Base-by-base conservation (phyloP, 148 eudicot genomes). In the Nepenthes gracilis region DNA sequence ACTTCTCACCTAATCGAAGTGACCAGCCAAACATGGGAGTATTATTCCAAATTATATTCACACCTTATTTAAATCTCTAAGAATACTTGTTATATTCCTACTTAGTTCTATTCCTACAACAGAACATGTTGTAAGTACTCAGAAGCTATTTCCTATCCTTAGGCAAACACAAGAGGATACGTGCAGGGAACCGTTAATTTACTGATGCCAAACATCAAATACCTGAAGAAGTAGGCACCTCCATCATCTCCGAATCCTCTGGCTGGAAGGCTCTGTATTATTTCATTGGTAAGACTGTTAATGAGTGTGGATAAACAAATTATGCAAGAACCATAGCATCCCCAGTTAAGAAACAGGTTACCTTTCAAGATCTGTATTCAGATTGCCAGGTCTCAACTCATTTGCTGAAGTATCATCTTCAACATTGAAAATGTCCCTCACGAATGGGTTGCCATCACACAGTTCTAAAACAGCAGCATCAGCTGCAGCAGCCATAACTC, bases 391-490 rank as follows among this genome's bases (percentile, higher is more conserved):
- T 71, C 65, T 70, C 36, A 63, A 65, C 64, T 72, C 77, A 43
- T 67, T 61, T 52, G 36, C 55, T 56, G 68, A 64, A 64, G 54
- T 40, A 69, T 79, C 71, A 58, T 86, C 81, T 36, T 70, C 88
- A 40, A 65, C 38, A 60, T 83, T 81, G 66, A 89, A 89, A 49
- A 89, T 67, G 14, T 86, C 92, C 65, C 74, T 78, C 49, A 90
- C 67, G 67, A 85, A 75, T 53, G 83, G 87, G 57, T 81, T 82
- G 58, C 85, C 99, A 35, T 79, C 78, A 67, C 89, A 93, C 47
- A 93, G 85, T 50, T 81, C 87, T 13, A 81, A 62, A 62, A 93
- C 77, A 54, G 89, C 95, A 69, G 96, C 96, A 53, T 81, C 82
- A 49, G 88, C 86, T 57, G 96, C 95, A 68, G 91, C 75, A 59